Base-by-base conservation (phyloP, 768 basidiomycete species). In the Suillus subluteus region DNA sequence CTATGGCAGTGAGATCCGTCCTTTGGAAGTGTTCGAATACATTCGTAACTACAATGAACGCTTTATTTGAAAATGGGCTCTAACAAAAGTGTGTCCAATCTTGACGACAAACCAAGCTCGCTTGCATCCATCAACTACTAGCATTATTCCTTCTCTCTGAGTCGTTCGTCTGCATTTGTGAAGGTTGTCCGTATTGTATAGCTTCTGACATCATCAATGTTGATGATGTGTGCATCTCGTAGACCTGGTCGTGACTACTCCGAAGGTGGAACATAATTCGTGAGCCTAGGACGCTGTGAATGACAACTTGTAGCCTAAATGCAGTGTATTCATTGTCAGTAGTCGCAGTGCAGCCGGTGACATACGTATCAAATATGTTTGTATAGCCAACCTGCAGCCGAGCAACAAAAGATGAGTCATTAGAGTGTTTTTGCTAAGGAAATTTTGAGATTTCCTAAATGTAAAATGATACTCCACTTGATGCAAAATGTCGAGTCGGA, bases 191-290 rank as follows among this genome's bases (percentile, higher is more conserved):
- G 30, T 21, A 30, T 2, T 12, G 38, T 0, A 59, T 30, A 41
- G 1, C 4, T 41, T 21, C 40, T 9, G 26, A 11, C 8, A 8
- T 0, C 2, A 41, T 26, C 7, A 5, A 3, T 8, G 4, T 8
- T 7, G 37, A 12, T 18, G 40, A 8, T 9, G 30, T 6, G 9
- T 32, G 18, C 5, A 6, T 30, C 40, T 41, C 40, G 16, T 41
- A 21, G 26, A 7, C 1, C 13, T 59, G 46, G 44, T 37, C 52
- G 43, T 73, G 68, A 37, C 71, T 72, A 32, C 68, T 54, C 35
- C 63, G 68, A 5, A 77, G 74, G 54, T 70, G 72, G 68, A 75
- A 77, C 40, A 75, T 72, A 30, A 75, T 77, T 32, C 76, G 69
- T 58, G 66, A 71, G 40, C 71, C 68, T 12, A 75, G 69, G 16